These are phyloP conservation scores for Alternaria longipes DNA, from an alignment of 2,329 filamentous ascomycete genomes.

Conservation along the genomic window DNA sequence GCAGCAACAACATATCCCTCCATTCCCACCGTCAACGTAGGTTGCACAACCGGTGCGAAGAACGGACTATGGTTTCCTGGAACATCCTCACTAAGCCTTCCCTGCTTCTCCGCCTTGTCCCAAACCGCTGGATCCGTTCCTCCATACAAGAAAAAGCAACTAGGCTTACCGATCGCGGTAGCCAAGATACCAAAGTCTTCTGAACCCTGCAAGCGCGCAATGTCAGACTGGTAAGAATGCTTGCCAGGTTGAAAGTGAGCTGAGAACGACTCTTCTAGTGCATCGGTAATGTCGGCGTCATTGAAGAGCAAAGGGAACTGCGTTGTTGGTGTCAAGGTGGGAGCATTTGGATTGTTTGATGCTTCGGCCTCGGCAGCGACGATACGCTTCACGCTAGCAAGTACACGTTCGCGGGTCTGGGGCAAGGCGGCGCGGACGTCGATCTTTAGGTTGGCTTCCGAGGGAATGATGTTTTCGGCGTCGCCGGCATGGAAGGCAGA, in stretches of 20 bases:
- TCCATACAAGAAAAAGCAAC: conserved; percentile 66
- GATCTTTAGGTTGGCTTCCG: conserved; percentile 63
- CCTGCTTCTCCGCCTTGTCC: conserved; percentile 60
- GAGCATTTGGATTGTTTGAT: conserved; percentile 55
- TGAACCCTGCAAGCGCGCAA: conserved; percentile 56
- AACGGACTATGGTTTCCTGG: conserved; percentile 68
- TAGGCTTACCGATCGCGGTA: conserved; percentile 59
- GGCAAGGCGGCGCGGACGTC: conserved; percentile 62
- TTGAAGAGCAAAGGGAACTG: conserved; percentile 63
- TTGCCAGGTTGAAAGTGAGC: conserved; percentile 54
- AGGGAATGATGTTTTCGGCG: conserved; percentile 68
- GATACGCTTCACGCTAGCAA: conserved; percentile 62
- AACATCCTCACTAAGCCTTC: conserved; percentile 57
- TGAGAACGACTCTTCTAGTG: conserved; percentile 56
- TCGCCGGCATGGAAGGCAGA: conserved; percentile 67
- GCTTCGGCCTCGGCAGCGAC: conserved; percentile 65
- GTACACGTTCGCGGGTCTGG: conserved; percentile 58
- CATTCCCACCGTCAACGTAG: conserved; percentile 63
- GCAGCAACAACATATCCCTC: conserved; percentile 63
- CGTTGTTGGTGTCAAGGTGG: conserved; percentile 53
- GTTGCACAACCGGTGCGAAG: conserved; percentile 68
- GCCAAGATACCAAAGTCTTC: conserved; percentile 69
- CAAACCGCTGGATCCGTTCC: conserved; percentile 61
- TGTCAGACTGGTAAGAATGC: conserved; percentile 50
- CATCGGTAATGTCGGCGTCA: conserved; percentile 55